Conservation (phyloP, 257 asterid species). For the Nicotiana sylvestris region DNA sequence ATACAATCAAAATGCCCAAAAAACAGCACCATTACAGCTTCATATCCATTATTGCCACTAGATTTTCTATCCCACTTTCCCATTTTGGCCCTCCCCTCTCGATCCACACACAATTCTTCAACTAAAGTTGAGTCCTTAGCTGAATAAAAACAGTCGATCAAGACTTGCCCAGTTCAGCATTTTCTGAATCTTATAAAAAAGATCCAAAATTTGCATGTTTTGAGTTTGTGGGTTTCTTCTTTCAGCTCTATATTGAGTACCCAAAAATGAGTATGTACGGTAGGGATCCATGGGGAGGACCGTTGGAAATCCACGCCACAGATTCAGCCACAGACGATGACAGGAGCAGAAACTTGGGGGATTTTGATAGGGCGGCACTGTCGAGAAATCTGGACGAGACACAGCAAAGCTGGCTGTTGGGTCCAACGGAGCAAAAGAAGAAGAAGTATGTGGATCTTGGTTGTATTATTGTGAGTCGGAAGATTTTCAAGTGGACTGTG, state of each 20-base stretch:
- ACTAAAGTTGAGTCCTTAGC: background rate
- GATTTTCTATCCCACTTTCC: background rate
- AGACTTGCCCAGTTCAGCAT: background rate
- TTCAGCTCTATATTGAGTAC: background rate
- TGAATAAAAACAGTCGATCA: background rate
- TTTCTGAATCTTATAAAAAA: background rate
- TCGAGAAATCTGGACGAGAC: slow-evolving; percentile 92
- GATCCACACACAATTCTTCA: background rate
- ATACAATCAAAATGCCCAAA: background rate
- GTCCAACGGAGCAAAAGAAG: slow-evolving; percentile 97
- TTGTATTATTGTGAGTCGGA: slow-evolving; percentile 81
- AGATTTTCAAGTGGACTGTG: slow-evolving; percentile 84
- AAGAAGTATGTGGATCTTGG: slow-evolving; percentile 98
- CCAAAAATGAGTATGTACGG: slow-evolving; percentile 62
- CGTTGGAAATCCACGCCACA: slow-evolving; percentile 82
- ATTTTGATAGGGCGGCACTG: slow-evolving; percentile 87
- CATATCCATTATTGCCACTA: slow-evolving; percentile 22
- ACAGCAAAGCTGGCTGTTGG: slow-evolving; percentile 96
- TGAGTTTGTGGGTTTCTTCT: background rate
- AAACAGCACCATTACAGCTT: slow-evolving; percentile 22
- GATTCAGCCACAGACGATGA: slow-evolving; percentile 99
- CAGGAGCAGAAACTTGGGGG: slow-evolving; percentile 81
- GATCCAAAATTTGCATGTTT: background rate
- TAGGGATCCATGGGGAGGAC: slow-evolving; percentile 98
- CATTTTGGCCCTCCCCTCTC: background rate